Evolutionary conservation across 345 rosid species (phyloP), one percentile per base, ranked within the genome.

Genomic region (Punica granatum): DNA sequence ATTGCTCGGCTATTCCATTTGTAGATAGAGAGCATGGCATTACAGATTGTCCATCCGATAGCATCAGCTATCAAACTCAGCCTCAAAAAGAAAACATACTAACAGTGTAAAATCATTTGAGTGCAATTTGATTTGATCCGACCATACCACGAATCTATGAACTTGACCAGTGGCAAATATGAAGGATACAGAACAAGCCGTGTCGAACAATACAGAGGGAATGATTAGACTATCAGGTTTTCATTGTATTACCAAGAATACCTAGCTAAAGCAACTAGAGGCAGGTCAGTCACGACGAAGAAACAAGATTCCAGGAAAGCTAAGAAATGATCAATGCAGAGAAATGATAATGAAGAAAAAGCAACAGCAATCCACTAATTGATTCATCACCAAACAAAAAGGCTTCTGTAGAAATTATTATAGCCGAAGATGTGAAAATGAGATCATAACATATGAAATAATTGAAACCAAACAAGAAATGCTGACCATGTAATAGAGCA

Each of bases 401-500:
- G 4, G 30, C 59, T 23, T 13, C 28, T 8, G 30, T 11, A 51
- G 28, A 51, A 51, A 10, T 25, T 7, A 51, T n/a, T 1, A n/a
- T 51, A 7, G 30, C n/a, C 6, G 41, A 37, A 37, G n/a, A 37
- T 37, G 41, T 37, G n/a, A n/a, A 7, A 51, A 5, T 51, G 11
- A n/a, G 1, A n/a, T 23, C 30, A 23, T n/a, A 51, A 23, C 30
- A 0, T 60, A 28, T 34, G 2, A 34, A 16, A 14, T 33, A 19
- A 18, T 33, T 16, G 26, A 63, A 33, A 23, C 43, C 21, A 14
- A 28, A 28, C 3, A 23, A 41, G 67, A 64, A 72, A 32, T 48
- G 19, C 86, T 86, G 39, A 92, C 98, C 98, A 46, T 92, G 98
- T 56, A 92, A 74, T 65, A 95, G 94, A 35, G 98, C 97, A 56